Conservation (phyloP, 345 rosid species). For the Populus davidiana region DNA sequence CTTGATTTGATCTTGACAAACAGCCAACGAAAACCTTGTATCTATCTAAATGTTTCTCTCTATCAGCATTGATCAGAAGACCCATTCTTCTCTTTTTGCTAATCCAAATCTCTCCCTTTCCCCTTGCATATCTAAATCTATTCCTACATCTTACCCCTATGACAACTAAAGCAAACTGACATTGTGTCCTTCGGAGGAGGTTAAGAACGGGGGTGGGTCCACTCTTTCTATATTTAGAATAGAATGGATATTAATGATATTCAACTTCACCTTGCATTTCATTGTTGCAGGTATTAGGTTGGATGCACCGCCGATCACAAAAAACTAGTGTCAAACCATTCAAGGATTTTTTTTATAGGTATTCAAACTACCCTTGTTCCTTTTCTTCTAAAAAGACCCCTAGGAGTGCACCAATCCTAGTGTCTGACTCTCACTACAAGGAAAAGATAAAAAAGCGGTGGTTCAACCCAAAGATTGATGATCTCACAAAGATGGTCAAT, state of each 20-base stretch:
- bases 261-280: constrained; percentile 28
- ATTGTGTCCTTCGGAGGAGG: constrained; percentile 24
- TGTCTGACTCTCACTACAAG: background rate
- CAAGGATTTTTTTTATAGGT: constrained; percentile 63
- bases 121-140: constrained; percentile 15
- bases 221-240: constrained; percentile 19
- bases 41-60: constrained; percentile 63
- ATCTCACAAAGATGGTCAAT: background rate
- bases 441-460: background rate
- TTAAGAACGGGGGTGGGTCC: constrained; percentile 68
- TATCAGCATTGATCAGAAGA: constrained; percentile 34
- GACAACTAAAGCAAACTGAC: constrained; percentile 34
- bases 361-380: constrained; percentile 27
- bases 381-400: constrained; percentile 13
- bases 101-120: constrained; percentile 31
- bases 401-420: background rate
- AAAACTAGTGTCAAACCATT: constrained; percentile 46
- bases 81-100: constrained; percentile 21
- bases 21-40: constrained; percentile 73
- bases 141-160: constrained; percentile 27
- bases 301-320: constrained; percentile 67
- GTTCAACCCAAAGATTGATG: constrained; percentile 1
- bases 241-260: constrained; percentile 17
- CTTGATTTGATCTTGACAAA: constrained; percentile 66
- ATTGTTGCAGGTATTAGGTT: constrained; percentile 69